Percentiles rank a stretch among this genome's conserved stretches.
Evolutionary conservation across 2,329 filamentous ascomycete genomes (phyloP).

Genomic region (Incumbomyces delicatus): DNA sequence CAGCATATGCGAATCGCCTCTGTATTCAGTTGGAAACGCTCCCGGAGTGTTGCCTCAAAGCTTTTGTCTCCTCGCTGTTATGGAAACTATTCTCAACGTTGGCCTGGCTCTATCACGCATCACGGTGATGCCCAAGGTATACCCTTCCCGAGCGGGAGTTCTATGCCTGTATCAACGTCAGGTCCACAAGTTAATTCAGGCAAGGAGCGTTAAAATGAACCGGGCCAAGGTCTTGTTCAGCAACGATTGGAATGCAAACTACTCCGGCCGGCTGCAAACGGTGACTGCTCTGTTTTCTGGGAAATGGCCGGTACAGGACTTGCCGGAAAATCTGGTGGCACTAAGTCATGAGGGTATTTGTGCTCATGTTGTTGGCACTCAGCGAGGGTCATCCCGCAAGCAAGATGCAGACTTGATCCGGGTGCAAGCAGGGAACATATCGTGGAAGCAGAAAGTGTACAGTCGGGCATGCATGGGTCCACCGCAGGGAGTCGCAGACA

Average conservation of each 20-base stretch:
- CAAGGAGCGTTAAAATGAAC: slow-evolving; percentile 1
- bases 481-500: background rate
- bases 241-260: slow-evolving; percentile 19
- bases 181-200: slow-evolving; percentile 14
- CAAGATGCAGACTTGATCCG: slow-evolving; percentile 4
- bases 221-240: slow-evolving; percentile 13
- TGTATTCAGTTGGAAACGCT: background rate
- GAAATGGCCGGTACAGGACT: slow-evolving; percentile 12
- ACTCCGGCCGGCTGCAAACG: slow-evolving; percentile 15
- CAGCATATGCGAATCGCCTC: slow-evolving; percentile 12
- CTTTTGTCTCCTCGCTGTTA: slow-evolving; percentile 16
- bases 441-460: slow-evolving; percentile 5
- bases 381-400: slow-evolving; percentile 7
- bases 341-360: slow-evolving; percentile 18
- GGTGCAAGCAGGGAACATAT: background rate
- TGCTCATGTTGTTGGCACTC: slow-evolving; percentile 16
- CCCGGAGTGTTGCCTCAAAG: slow-evolving; percentile 9
- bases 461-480: slow-evolving; percentile 2
- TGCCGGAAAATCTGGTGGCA: slow-evolving; percentile 17
- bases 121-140: slow-evolving; percentile 13
- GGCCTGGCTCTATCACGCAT: slow-evolving; percentile 18
- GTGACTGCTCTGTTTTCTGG: slow-evolving; percentile 17
- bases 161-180: slow-evolving; percentile 17
- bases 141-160: slow-evolving; percentile 15
- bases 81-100: slow-evolving; percentile 18